Percentiles rank a stretch among this genome's conserved stretches.
Evolutionary conservation across 2,329 filamentous ascomycete species (phyloP).

Genomic region (Lomentospora prolificans): DNA sequence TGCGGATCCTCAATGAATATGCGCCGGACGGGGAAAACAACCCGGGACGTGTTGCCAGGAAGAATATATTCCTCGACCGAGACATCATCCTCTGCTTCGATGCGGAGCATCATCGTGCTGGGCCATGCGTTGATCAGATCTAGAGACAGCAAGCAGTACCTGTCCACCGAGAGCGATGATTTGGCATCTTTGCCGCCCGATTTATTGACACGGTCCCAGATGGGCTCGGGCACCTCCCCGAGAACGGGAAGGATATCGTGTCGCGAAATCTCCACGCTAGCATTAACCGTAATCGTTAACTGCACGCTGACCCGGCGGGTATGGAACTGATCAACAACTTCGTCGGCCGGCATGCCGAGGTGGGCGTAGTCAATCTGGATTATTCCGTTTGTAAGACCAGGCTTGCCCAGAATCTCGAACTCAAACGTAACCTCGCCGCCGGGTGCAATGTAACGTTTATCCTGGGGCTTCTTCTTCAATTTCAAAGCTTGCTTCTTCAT

Average conservation of each 20-base stretch:
- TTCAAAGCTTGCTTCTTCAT: slow-evolving; percentile 63
- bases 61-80: slow-evolving; percentile 47
- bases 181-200: slow-evolving; percentile 12
- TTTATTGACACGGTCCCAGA: slow-evolving; percentile 40
- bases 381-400: slow-evolving; percentile 67
- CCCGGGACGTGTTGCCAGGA: slow-evolving; percentile 60
- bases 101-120: slow-evolving; percentile 58
- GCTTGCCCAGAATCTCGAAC: slow-evolving; percentile 78
- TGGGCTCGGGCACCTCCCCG: slow-evolving; percentile 49
- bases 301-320: slow-evolving; percentile 75
- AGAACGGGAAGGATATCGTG: slow-evolving; percentile 71
- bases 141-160: slow-evolving; percentile 69
- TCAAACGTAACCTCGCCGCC: slow-evolving; percentile 62
- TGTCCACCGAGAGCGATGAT: slow-evolving; percentile 34
- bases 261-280: slow-evolving; percentile 71
- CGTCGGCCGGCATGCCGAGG: slow-evolving; percentile 59
- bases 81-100: slow-evolving; percentile 44
- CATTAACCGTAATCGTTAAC: slow-evolving; percentile 82
- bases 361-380: slow-evolving; percentile 82
- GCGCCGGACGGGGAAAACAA: slow-evolving; percentile 66
- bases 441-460: slow-evolving; percentile 53
- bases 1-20: slow-evolving; percentile 70
- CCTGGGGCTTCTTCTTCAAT: slow-evolving; percentile 38
- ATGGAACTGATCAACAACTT: slow-evolving; percentile 65
- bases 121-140: slow-evolving; percentile 90